Conservation (phyloP, 2,329 filamentous ascomycete species). For the Colletotrichum kahawae region DNA sequence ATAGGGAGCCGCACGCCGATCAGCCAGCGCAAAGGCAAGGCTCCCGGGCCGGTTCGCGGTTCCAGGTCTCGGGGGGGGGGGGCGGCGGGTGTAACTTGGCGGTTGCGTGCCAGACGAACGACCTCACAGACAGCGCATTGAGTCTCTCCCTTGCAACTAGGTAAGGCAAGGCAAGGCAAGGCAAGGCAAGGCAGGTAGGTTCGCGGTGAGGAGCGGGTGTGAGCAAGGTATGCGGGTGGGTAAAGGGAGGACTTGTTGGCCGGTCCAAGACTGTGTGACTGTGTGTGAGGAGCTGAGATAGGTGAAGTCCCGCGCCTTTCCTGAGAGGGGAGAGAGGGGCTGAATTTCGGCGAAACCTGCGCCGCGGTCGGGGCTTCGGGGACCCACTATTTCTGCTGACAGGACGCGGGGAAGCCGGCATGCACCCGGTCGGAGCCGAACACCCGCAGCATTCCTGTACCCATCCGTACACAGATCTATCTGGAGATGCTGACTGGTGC, state of each 20-base stretch:
- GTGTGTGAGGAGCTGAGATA: neutral
- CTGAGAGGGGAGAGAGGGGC: neutral
- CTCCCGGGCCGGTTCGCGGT: slow-evolving; percentile 16
- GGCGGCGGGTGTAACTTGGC: neutral
- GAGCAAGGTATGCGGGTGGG: slow-evolving; percentile 12
- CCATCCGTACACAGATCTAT: neutral
- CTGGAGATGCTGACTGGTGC: neutral
- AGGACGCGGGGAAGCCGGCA: slow-evolving; percentile 17
- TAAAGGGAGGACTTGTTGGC: neutral
- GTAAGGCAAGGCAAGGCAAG: neutral
- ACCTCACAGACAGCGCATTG: neutral
- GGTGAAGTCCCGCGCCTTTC: slow-evolving; percentile 1
- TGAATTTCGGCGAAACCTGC: slow-evolving; percentile 20
- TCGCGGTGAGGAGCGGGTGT: neutral
- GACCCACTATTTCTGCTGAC: neutral
- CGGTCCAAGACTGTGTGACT: slow-evolving; percentile 1
- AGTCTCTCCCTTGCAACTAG: neutral
- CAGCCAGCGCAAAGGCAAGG: neutral
- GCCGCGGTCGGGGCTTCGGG: slow-evolving; percentile 5
- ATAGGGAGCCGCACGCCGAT: slow-evolving; percentile 9
- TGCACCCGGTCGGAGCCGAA: slow-evolving; percentile 10
- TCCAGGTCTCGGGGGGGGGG: neutral
- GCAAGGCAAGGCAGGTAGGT: neutral
- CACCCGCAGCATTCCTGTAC: neutral
- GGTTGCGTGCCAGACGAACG: too few species aligned